Percentiles rank a stretch among this genome's conserved stretches.
phyloP scores from a whole-genome alignment of 129 eudicot genomes.

The Arctium lappa region DNA sequence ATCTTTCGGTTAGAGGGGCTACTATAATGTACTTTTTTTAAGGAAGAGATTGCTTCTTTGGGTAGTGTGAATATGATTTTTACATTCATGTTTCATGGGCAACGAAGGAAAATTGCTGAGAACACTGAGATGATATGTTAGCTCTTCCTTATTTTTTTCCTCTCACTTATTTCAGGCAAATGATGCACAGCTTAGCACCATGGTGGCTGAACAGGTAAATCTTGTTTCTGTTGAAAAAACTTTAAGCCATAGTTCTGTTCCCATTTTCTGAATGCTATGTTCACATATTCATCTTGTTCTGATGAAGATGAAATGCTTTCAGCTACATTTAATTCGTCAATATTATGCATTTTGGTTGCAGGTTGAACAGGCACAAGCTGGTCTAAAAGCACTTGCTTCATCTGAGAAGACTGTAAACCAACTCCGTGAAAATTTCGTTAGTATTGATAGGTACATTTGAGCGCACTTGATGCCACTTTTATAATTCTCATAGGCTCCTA shows the following conservation, averaged over 20 bases:
- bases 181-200: constrained; percentile 99
- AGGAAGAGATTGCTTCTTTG: background rate
- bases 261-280: background rate
- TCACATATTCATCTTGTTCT: background rate
- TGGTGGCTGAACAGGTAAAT: constrained; percentile 98
- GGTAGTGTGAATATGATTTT: background rate
- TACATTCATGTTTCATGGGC: background rate
- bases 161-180: constrained; percentile 57
- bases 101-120: background rate
- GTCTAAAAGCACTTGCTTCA: constrained; percentile 75
- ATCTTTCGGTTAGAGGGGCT: background rate
- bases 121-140: background rate
- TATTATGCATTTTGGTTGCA: constrained; percentile 33
- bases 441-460: constrained; percentile 69
- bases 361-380: constrained; percentile 99
- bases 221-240: background rate
- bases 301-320: constrained; percentile 1
- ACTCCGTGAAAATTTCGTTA: constrained; percentile 81
- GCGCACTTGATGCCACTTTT: background rate
- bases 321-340: background rate
- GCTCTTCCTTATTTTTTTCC: constrained; percentile 4
- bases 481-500: background rate
- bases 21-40: background rate
- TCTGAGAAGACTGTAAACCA: constrained; percentile 67
- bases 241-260: background rate